Conservation (phyloP, 192 early-diverging fungal genomes). For the Coemansia sp. region DNA sequence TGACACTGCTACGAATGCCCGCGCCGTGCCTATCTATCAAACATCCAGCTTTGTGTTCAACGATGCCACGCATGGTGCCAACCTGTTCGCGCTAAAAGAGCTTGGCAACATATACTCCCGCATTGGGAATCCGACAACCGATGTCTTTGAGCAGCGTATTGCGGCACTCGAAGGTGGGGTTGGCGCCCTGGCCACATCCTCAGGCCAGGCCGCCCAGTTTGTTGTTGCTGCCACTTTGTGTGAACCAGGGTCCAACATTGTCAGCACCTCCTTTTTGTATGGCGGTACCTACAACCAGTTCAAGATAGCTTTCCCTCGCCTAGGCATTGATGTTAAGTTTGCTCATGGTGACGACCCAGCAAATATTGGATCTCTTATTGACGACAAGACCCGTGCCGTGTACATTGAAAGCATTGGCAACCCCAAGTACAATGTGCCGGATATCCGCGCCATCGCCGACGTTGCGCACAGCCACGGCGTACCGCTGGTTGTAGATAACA, state of each 20-base stretch:
- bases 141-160: conserved; percentile 89
- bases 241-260: conserved; percentile 83
- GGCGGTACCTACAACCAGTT: conserved; percentile 83
- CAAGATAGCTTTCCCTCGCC: conserved; percentile 77
- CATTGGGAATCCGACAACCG: conserved; percentile 79
- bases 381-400: conserved; percentile 87
- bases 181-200: conserved; percentile 68
- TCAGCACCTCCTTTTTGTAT: conserved; percentile 73
- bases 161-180: conserved; percentile 88
- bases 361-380: conserved; percentile 75
- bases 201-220: conserved; percentile 87
- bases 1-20: conserved; percentile 67
- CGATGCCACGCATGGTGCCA: conserved; percentile 73
- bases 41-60: conserved; percentile 86
- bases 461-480: conserved; percentile 79
- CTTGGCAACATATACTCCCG: conserved; percentile 87
- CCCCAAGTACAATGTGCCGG: conserved; percentile 85
- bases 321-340: conserved; percentile 83
- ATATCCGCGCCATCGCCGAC: conserved; percentile 79
- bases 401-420: conserved; percentile 92
- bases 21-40: conserved; percentile 90
- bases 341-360: conserved; percentile 69
- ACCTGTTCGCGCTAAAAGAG: conserved; percentile 72
- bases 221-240: conserved; percentile 75
- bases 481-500: conserved; percentile 95